phyloP scores from a whole-genome alignment of 495 filamentous ascomycete genomes.

The Bombardia bombarda region DNA sequence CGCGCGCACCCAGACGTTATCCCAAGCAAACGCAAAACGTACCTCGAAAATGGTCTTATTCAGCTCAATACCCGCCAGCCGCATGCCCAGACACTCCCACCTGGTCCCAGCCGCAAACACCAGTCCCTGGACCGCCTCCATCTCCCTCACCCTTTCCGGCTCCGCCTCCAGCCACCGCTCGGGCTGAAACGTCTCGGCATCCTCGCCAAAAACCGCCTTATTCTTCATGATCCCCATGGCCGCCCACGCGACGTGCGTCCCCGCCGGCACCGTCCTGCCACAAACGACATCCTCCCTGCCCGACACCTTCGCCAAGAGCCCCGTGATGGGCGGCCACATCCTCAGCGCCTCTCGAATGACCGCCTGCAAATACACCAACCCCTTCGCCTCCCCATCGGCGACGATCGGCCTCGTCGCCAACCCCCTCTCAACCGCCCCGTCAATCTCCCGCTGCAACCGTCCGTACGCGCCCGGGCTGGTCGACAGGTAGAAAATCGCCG shows the following conservation, averaged over 20 bases:
- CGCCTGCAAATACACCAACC: conserved; percentile 38
- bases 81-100: conserved; percentile 35
- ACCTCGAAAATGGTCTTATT: conserved; percentile 52
- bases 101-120: conserved; percentile 30
- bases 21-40: neutral
- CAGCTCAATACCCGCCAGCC: conserved; percentile 34
- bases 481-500: conserved; percentile 41
- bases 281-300: conserved; percentile 4
- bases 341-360: conserved; percentile 40
- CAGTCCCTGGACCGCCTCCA: conserved; percentile 23
- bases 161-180: conserved; percentile 6
- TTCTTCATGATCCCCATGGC: neutral
- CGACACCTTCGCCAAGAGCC: conserved; percentile 17
- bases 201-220: conserved; percentile 4
- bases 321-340: conserved; percentile 33
- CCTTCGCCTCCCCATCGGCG: conserved; percentile 16
- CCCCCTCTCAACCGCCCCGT: conserved; percentile 16
- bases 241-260: neutral
- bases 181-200: conserved; percentile 6
- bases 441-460: conserved; percentile 43
- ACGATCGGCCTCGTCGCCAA: conserved; percentile 1
- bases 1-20: neutral
- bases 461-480: conserved; percentile 29
- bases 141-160: conserved; percentile 17
- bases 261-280: neutral